Base-by-base conservation (phyloP, 352 stramenopile genomes). In the Phytophthora tentaculata region DNA sequence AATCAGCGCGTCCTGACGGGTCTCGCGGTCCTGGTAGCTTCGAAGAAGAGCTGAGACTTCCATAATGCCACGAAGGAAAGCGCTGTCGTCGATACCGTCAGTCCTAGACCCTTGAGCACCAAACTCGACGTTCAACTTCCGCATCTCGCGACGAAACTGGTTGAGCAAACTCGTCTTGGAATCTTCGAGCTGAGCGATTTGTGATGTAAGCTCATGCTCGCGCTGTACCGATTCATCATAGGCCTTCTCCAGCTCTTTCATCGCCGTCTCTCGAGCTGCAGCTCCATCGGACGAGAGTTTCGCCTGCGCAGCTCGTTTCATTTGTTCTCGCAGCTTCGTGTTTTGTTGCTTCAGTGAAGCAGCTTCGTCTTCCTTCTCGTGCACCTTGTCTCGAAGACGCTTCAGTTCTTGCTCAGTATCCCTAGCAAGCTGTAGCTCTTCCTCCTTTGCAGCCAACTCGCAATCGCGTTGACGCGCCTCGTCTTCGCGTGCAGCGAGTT, bases 21-120 rank as follows among this genome's bases (percentile, higher is more conserved):
- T 52, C 23, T 89, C 76, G n/a, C 78, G 77, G 32, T 79, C 72
- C 56, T 87, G 66, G 35, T 77, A 84, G 51, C 71, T 82, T 45
- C 71, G 76, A 22, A 83, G 63, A 22, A 80, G 67, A 16, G 71
- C 61, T 22, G 76, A 76, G 2, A 86, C 28, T 55, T 77, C 71
- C 41, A 76, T 37, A 16, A 83, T 76, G 5, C 69, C 74, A 35
- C 48, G 54, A 14, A 69, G 60, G 26, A 79, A 76, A 7, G 64
- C 68, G 19, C 28, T 68, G n/a, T 70, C 61, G 23, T 76, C 70
- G 22, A 54, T 62, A 22, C 41, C 35, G 26, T 49, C 60, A 9
- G 13, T 29, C 23, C 50, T 67, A 20, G 50, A 55, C 12, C 52
- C 47, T 56, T 65, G 61, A 6, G 41, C 32, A 16, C 61, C 68